phyloP scores from a whole-genome alignment of 768 basidiomycete species.

The Auricularia cornea region DNA sequence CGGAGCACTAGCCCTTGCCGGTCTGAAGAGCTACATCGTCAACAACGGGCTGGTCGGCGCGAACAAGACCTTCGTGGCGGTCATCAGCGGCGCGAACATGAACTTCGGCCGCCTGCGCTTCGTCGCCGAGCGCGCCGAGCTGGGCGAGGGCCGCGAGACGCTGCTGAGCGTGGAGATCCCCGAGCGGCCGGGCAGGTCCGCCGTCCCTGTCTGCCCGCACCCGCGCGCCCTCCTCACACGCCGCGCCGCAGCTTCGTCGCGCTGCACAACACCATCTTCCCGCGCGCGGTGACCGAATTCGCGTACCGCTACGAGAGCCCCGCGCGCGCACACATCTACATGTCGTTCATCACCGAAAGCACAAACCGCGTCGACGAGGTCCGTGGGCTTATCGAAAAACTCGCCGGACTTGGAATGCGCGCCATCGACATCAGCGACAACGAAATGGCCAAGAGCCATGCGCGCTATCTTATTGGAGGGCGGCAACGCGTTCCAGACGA shows the following conservation, averaged over 20 bases:
- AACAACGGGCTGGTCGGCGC: conserved; percentile 75
- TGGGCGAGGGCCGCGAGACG: conserved; percentile 92
- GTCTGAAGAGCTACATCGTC: conserved; percentile 79
- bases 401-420: conserved; percentile 66
- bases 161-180: conserved; percentile 92
- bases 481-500: conserved; percentile 70
- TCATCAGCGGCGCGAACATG: conserved; percentile 97
- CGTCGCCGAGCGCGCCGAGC: conserved; percentile 96
- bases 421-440: conserved; percentile 89
- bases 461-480: conserved; percentile 92
- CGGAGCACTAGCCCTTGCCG: conserved; percentile 87
- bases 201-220: conserved; percentile 2
- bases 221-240: background rate
- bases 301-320: conserved; percentile 78
- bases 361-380: conserved; percentile 53
- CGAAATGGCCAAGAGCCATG: conserved; percentile 92
- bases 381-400: conserved; percentile 46
- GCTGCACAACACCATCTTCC: conserved; percentile 80
- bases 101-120: conserved; percentile 96
- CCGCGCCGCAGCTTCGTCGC: conserved; percentile 60
- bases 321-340: conserved; percentile 72
- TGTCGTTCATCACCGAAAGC: conserved; percentile 80
- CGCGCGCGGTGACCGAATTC: conserved; percentile 91
- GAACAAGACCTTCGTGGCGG: conserved; percentile 80
- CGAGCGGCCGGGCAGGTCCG: conserved; percentile 83